Evolutionary conservation across 2,329 filamentous ascomycete species (phyloP), one percentile per base, ranked within the genome.

Genomic region (Podosphaera xanthii): DNA sequence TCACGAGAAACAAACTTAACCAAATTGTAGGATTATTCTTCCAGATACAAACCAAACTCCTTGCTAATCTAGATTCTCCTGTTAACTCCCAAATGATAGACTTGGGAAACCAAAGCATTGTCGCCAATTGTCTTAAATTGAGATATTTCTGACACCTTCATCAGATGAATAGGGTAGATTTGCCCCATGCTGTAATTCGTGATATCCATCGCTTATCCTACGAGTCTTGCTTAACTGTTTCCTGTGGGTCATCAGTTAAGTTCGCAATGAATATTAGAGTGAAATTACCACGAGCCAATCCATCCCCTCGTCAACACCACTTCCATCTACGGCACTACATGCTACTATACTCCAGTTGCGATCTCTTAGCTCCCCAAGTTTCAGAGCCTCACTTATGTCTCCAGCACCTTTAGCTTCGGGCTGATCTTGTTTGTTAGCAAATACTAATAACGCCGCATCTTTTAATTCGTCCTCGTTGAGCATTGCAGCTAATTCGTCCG

Each of bases 321-420:
- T 86, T 50, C 92, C 92, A 70, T 96, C 92, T 60, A 98, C 91
- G 12, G 92, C 92, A 64, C 87, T 94, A 72, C 92, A 98, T 31
- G 90, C 91, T 70, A 98, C 89, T 70, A 98, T 98, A 72, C 89
- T 97, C 92, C 92, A 98, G 77, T 97, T 98, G 68, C 92, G 80
- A 72, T 98, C 92, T 67, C 91, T 84, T 70, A 98, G 75, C 72
- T 96, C 89, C 59, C 88, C 90, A 65, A 98, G 73, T 67, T 84
- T 85, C 71, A 98, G 73, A 56, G 90, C 91, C 73, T 97, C 91
- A 59, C 87, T 94, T 63, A 98, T 98, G 71, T 97, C 92, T 22
- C 89, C 92, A 0, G 92, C 92, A 1, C 91, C 92, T 74, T 95
- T 94, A 56, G 92, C 91, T 22, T 92, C 92, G 1, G 91, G 91